Evolutionary conservation across 2,329 filamentous ascomycete species (phyloP), one percentile per base, ranked within the genome.

Genomic region (Pyrenochaeta sp.): DNA sequence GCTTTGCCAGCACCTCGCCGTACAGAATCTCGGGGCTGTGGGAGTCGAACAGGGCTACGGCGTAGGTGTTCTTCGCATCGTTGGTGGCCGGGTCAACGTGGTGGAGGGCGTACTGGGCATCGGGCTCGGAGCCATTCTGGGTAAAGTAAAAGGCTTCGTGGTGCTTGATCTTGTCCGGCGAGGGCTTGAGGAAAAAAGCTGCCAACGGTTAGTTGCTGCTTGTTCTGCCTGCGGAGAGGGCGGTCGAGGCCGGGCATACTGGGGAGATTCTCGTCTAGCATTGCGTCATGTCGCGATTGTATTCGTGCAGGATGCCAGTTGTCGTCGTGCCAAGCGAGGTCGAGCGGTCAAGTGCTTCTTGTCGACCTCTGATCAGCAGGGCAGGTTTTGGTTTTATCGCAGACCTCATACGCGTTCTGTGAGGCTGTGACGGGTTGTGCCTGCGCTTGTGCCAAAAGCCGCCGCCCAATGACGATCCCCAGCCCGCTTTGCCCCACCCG

Each of bases 231-330:
- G 27, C 14, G 21, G n/a, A 9, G 23, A 45, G 29, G 17, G 36
- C 32, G 41, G 39, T 33, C 40, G 23, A 17, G 37, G 17, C 23
- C 44, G 35, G 40, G 43, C 54, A 27, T 58, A 85, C 83, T 92
- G 50, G 93, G 93, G n/a, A 97, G 86, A 76, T 93, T 96, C 75
- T 96, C 91, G 87, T 97, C 92, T 68, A 96, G 85, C 92, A 97
- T 97, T 51, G 66, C 60, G 60, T 53, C 67, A 71, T 69, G 20
- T 40, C 53, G 50, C 30, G 39, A 11, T 21, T 23, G 10, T 36
- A 7, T 39, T 39, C 20, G 11, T 5, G 6, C n/a, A 23, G 4
- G n/a, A 11, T n/a, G 36, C 9, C n/a, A 21, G 3, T 11, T 39
- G 2, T 23, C 14, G 36, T 39, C 20, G 4, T 27, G 23, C 17